phyloP scores from a whole-genome alignment of 2,329 filamentous ascomycete genomes.

The Pseudopithomyces maydicus region DNA sequence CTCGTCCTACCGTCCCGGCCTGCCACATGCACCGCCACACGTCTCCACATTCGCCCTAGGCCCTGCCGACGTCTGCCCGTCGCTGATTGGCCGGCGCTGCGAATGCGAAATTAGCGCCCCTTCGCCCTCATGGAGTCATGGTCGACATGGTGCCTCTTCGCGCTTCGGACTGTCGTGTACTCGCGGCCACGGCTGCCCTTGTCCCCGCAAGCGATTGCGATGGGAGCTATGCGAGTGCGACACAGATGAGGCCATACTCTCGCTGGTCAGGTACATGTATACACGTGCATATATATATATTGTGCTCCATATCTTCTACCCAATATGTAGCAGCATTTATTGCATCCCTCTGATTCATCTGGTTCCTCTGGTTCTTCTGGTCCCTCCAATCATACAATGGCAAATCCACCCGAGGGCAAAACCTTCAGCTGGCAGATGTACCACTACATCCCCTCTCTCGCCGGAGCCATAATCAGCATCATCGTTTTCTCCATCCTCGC shows the following conservation, averaged over 20 bases:
- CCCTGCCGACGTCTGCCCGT: too few relatives aligned
- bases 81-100: conserved; percentile 18
- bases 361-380: background rate
- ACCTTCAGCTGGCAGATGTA: conserved; percentile 42
- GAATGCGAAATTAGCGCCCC: conserved; percentile 23
- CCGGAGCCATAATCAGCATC: conserved; percentile 28
- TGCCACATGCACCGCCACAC: background rate
- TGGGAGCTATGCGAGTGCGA: conserved; percentile 12
- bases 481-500: conserved; percentile 29
- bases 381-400: conserved; percentile 13
- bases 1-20: conserved; percentile 11
- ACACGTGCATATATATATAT: background rate
- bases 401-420: conserved; percentile 25
- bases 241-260: too few relatives aligned
- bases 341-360: background rate
- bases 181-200: background rate
- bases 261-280: too few relatives aligned
- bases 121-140: background rate
- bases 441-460: conserved; percentile 36
- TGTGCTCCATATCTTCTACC: background rate
- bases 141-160: background rate
- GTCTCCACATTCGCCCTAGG: too few relatives aligned
- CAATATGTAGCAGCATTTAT: background rate
- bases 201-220: conserved; percentile 17
- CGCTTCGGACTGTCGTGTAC: background rate